Evolutionary conservation across 2,329 filamentous ascomycete species (phyloP), one percentile per base, ranked within the genome.

Genomic region (Aurifilum marmelostoma): DNA sequence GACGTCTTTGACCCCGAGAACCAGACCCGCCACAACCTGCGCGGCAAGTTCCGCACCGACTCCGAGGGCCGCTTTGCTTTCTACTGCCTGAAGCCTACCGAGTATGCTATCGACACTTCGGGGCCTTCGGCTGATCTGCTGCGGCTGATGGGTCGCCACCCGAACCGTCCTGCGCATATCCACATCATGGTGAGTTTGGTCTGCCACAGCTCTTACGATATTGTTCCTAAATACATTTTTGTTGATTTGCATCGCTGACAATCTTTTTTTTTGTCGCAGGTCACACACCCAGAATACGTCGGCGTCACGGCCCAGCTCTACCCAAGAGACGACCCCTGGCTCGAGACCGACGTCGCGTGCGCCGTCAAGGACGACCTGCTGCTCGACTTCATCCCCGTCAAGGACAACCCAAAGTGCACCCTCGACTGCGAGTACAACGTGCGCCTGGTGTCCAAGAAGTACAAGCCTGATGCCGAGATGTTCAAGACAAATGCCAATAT

Each of bases 301-400:
- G 76, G 87, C 83, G n/a, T 91, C 63, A 88, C 87, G 1, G 91
- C 89, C 1, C 89, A 91, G 75, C 89, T 91, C 71, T 91, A 91
- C 75, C 88, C 90, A 75, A 80, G 83, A 67, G 79, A 83, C 69
- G 84, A 86, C 77, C 81, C 84, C 67, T 88, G 90, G 73, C 81
- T 90, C 21, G 71, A 73, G 34, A 76, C 78, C 32, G 78, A 80
- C 68, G 77, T 77, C 0, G 77, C 78, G 2, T 79, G 79, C 61
- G 78, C 77, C 5, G 65, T 67, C 56, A 67, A 67, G 65, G 41
- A 50, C 12, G 65, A 67, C 56, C 32, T 67, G 65, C 65, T 67
- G 43, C 41, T 67, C 11, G 56, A 67, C 58, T 67, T 67, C 18
- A 16, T 47, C 8, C 61, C 61, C 41, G 41, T 47, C 61, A 63